Percentiles rank a stretch among this genome's conserved stretches.
These are phyloP conservation scores for Lichtheimia hyalospora DNA, from an alignment of 371 early-diverging fungal genomes.

Conservation along the genomic window DNA sequence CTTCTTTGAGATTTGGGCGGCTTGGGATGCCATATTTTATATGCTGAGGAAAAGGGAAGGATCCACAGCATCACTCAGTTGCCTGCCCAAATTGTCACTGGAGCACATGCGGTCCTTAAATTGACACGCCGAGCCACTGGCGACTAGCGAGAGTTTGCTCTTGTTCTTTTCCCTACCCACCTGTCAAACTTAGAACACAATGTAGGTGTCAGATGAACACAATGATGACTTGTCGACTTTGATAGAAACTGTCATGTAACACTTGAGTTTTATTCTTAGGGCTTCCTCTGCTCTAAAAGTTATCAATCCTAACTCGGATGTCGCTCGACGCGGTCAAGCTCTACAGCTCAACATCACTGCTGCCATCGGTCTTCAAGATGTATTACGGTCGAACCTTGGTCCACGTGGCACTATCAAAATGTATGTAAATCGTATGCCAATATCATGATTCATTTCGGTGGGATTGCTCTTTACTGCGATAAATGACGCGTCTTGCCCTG, in stretches of 20 bases:
- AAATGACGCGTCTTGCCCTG: background rate
- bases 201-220: too few relatives aligned
- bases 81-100: too few relatives aligned
- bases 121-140: too few relatives aligned
- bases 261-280: slow-evolving; percentile 3
- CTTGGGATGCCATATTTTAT: slow-evolving; percentile 20
- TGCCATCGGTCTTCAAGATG: slow-evolving; percentile 94
- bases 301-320: slow-evolving; percentile 98
- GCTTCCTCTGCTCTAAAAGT: slow-evolving; percentile 81
- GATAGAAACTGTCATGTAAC: too few relatives aligned
- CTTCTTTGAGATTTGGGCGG: slow-evolving; percentile 71
- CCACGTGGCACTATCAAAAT: slow-evolving; percentile 99
- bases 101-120: too few relatives aligned
- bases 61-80: background rate
- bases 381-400: slow-evolving; percentile 96
- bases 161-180: too few relatives aligned
- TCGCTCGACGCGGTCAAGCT: slow-evolving; percentile 98
- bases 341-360: slow-evolving; percentile 97
- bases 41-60: background rate
- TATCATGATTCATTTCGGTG: too few relatives aligned
- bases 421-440: slow-evolving; percentile 38
- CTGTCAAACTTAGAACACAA: too few relatives aligned
- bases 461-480: too few relatives aligned
- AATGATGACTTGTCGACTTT: too few relatives aligned
- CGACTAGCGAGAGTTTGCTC: too few relatives aligned